Base-by-base conservation (phyloP, 352 stramenopile species). In the Globisporangium splendens region DNA sequence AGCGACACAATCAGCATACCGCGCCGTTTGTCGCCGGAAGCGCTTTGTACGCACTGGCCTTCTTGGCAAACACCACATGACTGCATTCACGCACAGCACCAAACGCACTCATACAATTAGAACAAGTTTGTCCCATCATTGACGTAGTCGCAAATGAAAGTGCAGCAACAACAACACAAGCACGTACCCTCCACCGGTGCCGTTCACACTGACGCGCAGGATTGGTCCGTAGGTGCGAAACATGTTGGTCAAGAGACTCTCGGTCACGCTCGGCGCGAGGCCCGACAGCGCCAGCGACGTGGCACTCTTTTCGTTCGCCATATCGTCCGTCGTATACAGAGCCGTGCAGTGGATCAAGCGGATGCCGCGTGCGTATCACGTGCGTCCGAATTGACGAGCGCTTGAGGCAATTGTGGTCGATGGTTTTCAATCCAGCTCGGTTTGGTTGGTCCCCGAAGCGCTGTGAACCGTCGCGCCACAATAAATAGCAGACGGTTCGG, bases 191-290 rank as follows among this genome's bases (percentile, higher is more conserved):
- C 71, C 75, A 63, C 83, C 81, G 18, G 52, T 66, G 15, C 52
- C 65, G 50, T 88, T 75, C 38, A 78, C 56, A 24, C 64, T 58
- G 52, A 88, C 62, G 56, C 82, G 79, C 56, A 79, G 43, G 44
- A 92, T 75, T 42, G 70, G 66, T 11, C 82, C 82, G 50, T 86
- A 86, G 1, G 70, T 66, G 35, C 74, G 67, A 56, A 83, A 85
- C 64, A 89, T 77, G 21, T 79, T 86, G 46, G 67, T 71, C 46
- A 92, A 68, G 58, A 72, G 56, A 13, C 46, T 47, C 24, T 87
- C 66, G 5, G 60, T 70, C 21, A 81, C 60, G n/a, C 44, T 61
- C 2, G 56, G 63, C 31, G 65, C 63, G 14, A 89, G 66, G n/a
- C 77, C 77, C 35, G 79, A 77, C 52, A 91, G 35, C 55, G 73